Base-by-base conservation (phyloP, 2,329 filamentous ascomycete genomes). In the Paradendryphiella salina region DNA sequence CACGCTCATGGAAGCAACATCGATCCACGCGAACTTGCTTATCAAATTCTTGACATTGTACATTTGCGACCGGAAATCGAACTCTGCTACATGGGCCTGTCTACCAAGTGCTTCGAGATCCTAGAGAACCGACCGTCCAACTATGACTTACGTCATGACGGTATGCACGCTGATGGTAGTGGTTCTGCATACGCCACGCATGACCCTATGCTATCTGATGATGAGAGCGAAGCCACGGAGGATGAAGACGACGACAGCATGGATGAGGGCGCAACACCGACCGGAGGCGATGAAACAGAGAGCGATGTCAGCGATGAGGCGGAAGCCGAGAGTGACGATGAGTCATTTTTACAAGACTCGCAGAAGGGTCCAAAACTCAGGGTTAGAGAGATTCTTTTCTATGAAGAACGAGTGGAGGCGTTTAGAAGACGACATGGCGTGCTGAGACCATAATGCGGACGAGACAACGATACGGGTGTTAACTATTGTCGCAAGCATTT, bases 81-180 rank as follows among this genome's bases (percentile, higher is more conserved):
- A 64, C 78, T 94, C 11, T 89, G 85, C 70, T 93, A 92, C 65
- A 81, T 93, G 61, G 90, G 87, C 14, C 82, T 94, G 46, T 80
- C 80, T n/a, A 78, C 77, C 33, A 92, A 91, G 71, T 94, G 90
- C 72, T 94, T 89, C 65, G 89, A 94, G 69, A 87, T 94, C 26
- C 73, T 91, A 6, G 89, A 94, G 69, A 80, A 79, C 42, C 76
- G 79, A 39, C 75, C 75, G 2, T 78, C 75, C 10, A 78, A 81
- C 45, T 70, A 69, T 46, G 69, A 73, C 31, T 57, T 71, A 23
- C 65, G 70, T 28, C 62, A 66, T 42, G 70, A 72, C 37, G 59
- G 63, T 17, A 61, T 61, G 52, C 57, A 62, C 37, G 64, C 50
- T 13, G 66, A 65, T 32, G 65, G 62, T 1, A 50, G 56, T 4